Percentiles rank a stretch among this genome's conserved stretches.
Conservation (phyloP, 2,329 filamentous ascomycete genomes). For the Colletotrichum scovillei region DNA sequence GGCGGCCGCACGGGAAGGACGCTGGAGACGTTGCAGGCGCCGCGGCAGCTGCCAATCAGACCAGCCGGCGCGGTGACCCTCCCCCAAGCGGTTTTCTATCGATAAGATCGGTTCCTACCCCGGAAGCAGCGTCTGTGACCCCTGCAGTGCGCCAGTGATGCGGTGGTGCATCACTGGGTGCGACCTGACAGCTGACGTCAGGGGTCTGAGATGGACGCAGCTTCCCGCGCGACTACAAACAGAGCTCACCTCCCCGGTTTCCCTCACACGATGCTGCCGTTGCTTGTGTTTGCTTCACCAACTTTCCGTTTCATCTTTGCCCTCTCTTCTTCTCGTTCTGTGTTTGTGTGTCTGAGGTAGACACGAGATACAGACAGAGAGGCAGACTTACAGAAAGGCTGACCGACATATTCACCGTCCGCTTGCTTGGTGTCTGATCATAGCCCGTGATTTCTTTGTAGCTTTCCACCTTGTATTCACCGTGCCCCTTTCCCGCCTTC, state of each 20-base stretch:
- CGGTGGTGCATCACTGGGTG: conserved; percentile 15
- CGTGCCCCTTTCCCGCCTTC: conserved; percentile 3
- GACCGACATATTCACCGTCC: conserved; percentile 12
- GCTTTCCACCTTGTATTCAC: not conserved
- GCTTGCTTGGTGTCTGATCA: conserved; percentile 9
- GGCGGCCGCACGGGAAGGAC: not conserved
- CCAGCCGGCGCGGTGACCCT: not conserved
- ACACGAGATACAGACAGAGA: conserved; percentile 9
- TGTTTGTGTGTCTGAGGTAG: not conserved
- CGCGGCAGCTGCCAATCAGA: conserved; percentile 18
- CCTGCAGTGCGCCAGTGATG: conserved; percentile 23
- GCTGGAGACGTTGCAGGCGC: conserved; percentile 3
- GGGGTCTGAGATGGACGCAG: conserved; percentile 17
- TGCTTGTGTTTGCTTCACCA: conserved; percentile 19
- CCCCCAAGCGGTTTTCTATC: conserved; percentile 5
- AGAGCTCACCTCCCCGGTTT: conserved; percentile 6
- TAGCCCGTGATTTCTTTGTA: conserved; percentile 5
- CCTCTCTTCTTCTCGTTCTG: not conserved
- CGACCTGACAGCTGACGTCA: conserved; percentile 31
- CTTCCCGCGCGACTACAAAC: conserved; percentile 34
- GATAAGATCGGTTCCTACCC: conserved; percentile 25
- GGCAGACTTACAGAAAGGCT: not conserved
- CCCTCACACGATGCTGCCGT: conserved; percentile 12
- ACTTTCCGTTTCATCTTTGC: not conserved
- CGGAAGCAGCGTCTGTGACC: conserved; percentile 20